Evolutionary conservation across 2,329 filamentous ascomycete genomes (phyloP), one percentile per base, ranked within the genome.

Genomic region (Fusarium longipes): DNA sequence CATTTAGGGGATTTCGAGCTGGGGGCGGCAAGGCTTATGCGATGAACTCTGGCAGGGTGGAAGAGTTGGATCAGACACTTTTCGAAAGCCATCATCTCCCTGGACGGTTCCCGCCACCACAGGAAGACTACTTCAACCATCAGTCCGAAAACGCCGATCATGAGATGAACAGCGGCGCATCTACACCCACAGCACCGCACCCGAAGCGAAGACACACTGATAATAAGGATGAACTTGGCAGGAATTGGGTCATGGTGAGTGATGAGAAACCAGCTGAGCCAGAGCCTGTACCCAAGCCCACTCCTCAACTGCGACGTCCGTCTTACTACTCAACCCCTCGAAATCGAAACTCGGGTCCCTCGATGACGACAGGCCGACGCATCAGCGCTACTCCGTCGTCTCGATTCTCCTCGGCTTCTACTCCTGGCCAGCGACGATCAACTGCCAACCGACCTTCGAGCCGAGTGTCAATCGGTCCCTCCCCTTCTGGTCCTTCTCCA

Each of bases 1-100:
- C 91, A 0, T 96, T 97, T 74, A 86, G 86, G 54, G 94, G 94
- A 0, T 97, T 97, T 77, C 89, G 94, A 64, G 93, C 94, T 14
- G 95, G 94, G 9, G 93, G 91, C 5, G 95, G 94, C 10, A 83
- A 83, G 61, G 89, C 88, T 25, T 97, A 94, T 73, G 81, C 85
- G 8, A 80, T 92, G 69, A 65, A 65, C 18, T 58, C 65, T 15
- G 70, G 59, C 9, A 63, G 63, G n/a, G 40, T 74, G 15, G 57
- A 70, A 39, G 73, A 75, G 43, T 45, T 70, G 42, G 60, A 65
- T 17, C 60, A 67, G 29, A 66, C 59, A 35, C 48, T 47, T 10
- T 57, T 57, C 53, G 49, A 74, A 17, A 66, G 74, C 15, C 70
- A 73, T 11, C 67, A 70, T 7, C 36, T 77, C 6, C 73, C 77